These are phyloP conservation scores for Paramecium pentaurelia DNA, from an alignment of 73 alveolate species.

Conservation along the genomic window DNA sequence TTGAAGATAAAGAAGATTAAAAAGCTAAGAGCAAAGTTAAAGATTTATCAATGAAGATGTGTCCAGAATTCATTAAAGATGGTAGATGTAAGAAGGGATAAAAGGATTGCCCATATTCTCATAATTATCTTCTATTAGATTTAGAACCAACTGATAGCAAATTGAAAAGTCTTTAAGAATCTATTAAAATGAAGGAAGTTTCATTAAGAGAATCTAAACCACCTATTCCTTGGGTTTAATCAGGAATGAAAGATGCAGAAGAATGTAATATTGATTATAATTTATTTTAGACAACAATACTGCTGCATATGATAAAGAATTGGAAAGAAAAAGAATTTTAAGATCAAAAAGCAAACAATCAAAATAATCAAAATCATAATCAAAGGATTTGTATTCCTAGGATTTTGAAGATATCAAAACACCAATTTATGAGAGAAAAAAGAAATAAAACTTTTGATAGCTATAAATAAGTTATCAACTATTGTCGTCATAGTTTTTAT, in stretches of 20 bases:
- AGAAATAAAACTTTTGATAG: not conserved
- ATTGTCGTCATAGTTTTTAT: not conserved
- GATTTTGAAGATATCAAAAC: constrained; percentile 38
- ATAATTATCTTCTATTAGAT: constrained; percentile 63
- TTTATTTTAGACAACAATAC: not conserved
- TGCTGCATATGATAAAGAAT: constrained; percentile 9
- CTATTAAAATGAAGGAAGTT: not conserved
- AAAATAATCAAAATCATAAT: not conserved
- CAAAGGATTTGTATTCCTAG: not conserved
- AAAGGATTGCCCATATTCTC: constrained; percentile 43
- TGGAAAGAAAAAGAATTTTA: not conserved
- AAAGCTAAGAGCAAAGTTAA: constrained; percentile 38
- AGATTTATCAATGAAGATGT: constrained; percentile 65
- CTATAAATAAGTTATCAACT: not conserved
- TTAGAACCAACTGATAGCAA: constrained; percentile 65
- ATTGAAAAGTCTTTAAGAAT: constrained; percentile 63
- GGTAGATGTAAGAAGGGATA: constrained; percentile 37
- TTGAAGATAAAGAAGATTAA: constrained; percentile 71
- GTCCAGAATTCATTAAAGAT: constrained; percentile 60
- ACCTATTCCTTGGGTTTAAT: constrained; percentile 10
- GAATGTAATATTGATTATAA: not conserved
- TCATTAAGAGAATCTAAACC: constrained; percentile 22
- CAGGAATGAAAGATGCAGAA: constrained; percentile 31
- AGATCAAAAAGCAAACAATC: not conserved
- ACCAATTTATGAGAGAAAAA: not conserved